phyloP scores from a whole-genome alignment of 1,284 basidiomycete species.

The Puccinia horiana region DNA sequence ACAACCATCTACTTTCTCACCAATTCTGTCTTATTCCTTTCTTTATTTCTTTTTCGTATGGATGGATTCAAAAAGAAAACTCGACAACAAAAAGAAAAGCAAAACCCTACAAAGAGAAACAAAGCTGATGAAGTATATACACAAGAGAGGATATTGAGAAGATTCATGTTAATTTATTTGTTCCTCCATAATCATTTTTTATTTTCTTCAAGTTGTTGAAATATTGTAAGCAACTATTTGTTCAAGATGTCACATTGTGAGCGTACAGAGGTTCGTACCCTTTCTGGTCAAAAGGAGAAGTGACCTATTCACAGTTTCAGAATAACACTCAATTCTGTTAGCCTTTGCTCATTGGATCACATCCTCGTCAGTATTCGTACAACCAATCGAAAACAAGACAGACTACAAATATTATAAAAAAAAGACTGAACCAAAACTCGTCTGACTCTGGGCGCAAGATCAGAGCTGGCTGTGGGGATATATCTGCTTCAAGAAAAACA shows the following conservation, averaged over 20 bases:
- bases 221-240: not conserved
- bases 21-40: not conserved
- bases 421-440: too few relatives aligned
- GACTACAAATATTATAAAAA: too few relatives aligned
- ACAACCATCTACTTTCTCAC: not conserved
- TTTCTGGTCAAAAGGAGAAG: too few relatives aligned
- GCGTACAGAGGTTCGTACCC: too few relatives aligned
- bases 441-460: too few relatives aligned
- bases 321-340: too few relatives aligned
- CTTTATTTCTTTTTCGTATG: not conserved
- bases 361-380: too few relatives aligned
- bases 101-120: not conserved
- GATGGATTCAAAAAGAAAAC: not conserved
- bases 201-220: not conserved
- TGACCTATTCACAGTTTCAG: too few relatives aligned
- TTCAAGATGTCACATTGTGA: not conserved
- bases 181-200: not conserved
- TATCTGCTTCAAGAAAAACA: not conserved
- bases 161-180: slow-evolving; percentile 15
- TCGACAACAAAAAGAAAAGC: not conserved
- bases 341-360: too few relatives aligned
- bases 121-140: not conserved
- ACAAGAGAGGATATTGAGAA: not conserved
- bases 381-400: too few relatives aligned
- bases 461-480: too few relatives aligned